These are phyloP conservation scores for Xylaria sp. DNA, from an alignment of 2,329 filamentous ascomycete genomes.

Conservation along the genomic window DNA sequence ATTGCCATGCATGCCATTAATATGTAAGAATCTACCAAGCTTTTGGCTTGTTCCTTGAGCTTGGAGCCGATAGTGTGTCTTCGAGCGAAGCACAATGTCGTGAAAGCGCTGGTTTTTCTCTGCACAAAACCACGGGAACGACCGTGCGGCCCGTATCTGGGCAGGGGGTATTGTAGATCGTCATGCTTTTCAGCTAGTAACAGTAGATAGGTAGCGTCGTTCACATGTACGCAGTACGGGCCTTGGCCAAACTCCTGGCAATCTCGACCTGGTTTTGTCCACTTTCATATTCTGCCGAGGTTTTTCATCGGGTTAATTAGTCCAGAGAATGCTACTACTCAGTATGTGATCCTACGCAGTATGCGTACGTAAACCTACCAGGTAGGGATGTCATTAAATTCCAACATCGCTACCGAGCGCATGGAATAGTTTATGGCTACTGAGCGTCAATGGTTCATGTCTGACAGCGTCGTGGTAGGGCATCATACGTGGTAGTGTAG, in stretches of 20 bases:
- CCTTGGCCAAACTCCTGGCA: neutral
- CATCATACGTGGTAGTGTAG: slow-evolving; percentile 8
- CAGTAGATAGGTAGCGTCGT: neutral
- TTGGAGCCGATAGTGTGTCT: neutral
- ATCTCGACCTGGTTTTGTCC: neutral
- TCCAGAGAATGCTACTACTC: neutral
- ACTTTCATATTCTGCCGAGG: neutral
- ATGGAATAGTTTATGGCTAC: neutral
- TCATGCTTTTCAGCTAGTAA: slow-evolving; percentile 6
- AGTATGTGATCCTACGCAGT: too few species aligned
- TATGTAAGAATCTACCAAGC: neutral
- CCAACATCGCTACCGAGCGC: neutral
- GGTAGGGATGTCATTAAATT: neutral
- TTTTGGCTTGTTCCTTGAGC: neutral
- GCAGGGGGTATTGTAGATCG: slow-evolving; percentile 9
- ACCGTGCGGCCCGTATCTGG: neutral
- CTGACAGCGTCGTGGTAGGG: neutral
- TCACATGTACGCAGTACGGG: neutral
- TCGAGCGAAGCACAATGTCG: slow-evolving; percentile 4
- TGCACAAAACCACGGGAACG: slow-evolving; percentile 3
- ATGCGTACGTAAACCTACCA: neutral
- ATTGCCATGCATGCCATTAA: slow-evolving; percentile 4
- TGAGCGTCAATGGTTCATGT: neutral
- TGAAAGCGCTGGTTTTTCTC: neutral
- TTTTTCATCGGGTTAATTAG: neutral